A percentile compares a stretch with the other conserved stretches of the same genome.
Conservation (phyloP, 208 protist genomes). For the Phytomonas serpens region DNA sequence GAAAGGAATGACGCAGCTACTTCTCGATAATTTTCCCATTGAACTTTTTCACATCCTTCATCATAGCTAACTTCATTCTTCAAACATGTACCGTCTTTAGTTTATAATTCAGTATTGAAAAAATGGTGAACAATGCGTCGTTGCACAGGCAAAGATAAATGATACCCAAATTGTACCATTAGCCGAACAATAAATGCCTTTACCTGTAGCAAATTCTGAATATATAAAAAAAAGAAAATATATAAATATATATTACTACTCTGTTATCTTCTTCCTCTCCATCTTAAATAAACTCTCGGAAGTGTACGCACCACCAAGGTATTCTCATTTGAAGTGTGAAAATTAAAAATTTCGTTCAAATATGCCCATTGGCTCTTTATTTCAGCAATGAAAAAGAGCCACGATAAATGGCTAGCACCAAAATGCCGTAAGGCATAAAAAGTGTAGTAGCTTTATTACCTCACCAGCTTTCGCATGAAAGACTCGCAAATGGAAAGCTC, state of each 20-base stretch:
- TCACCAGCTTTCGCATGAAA: not conserved
- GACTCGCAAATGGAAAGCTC: not conserved
- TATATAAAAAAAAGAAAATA: constrained; percentile 15
- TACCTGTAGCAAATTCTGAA: not conserved
- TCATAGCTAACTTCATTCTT: constrained; percentile 8
- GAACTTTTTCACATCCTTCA: constrained; percentile 9
- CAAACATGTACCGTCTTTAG: constrained; percentile 3
- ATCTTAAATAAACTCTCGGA: constrained; percentile 11
- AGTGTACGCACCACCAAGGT: constrained; percentile 1
- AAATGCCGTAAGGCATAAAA: not conserved
- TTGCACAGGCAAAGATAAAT: constrained; percentile 6
- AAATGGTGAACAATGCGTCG: not conserved
- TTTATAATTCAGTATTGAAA: constrained; percentile 3
- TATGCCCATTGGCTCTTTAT: constrained; percentile 9
- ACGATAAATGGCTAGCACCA: constrained; percentile 15
- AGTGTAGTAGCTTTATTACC: constrained; percentile 1
- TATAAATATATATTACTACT: constrained; percentile 12
- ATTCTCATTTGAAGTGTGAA: constrained; percentile 8
- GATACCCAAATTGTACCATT: not conserved
- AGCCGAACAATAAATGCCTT: constrained; percentile 5
- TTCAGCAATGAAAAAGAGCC: constrained; percentile 14
- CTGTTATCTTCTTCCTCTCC: constrained; percentile 4
- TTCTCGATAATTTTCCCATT: constrained; percentile 10
- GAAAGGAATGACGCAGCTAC: constrained; percentile 9
- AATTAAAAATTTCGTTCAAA: constrained; percentile 13